Base-by-base conservation (phyloP, 2,329 filamentous ascomycete species). In the Alternaria hordeiaustralica region DNA sequence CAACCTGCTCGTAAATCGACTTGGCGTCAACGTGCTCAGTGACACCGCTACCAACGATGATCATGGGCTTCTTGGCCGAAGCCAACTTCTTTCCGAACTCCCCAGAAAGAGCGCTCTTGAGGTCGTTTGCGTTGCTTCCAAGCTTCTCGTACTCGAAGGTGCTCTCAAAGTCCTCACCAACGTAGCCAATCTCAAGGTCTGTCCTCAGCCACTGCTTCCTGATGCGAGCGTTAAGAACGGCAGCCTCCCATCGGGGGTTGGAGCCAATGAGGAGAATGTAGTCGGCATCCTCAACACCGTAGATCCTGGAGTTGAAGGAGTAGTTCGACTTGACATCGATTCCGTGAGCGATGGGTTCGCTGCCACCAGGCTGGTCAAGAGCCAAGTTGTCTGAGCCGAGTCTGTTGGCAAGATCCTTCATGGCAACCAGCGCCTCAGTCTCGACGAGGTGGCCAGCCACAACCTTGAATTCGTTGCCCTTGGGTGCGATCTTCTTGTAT, bases 171-270 rank as follows among this genome's bases (percentile, higher is more conserved):
- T 90, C 84, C 84, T 97, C 92, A 68, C 96, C 96, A 71, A 99
- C 90, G 63, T 97, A 88, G 69, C 91, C 96, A 74, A 99, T 89
- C 80, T 98, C 92, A 23, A 99, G 89, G 73, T 98, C 94, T 36
- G 96, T 97, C 72, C 94, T 91, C 72, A 99, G 86, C 92, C 95
- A 99, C 82, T 97, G 94, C 86, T 99, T 99, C 76, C 96, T 89
- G 78, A 99, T 99, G 71, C 96, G 92, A 68, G 95, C 94, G 78
- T 99, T 99, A 47, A 99, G 87, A 51, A 96, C 93, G 60, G 96
- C 93, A 65, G 96, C 96, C 84, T 99, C 96, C 78, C 97, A 93
- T 71, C 96, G 90, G 44, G 96, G 92, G 85, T 99, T 99, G 79
- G 93, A 97, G 71, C 95, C 96, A 68, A 99, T 88, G 63, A 99